Evolutionary conservation across 257 asterid species (phyloP), one percentile per base, ranked within the genome.

Genomic region (Ballota nigra): DNA sequence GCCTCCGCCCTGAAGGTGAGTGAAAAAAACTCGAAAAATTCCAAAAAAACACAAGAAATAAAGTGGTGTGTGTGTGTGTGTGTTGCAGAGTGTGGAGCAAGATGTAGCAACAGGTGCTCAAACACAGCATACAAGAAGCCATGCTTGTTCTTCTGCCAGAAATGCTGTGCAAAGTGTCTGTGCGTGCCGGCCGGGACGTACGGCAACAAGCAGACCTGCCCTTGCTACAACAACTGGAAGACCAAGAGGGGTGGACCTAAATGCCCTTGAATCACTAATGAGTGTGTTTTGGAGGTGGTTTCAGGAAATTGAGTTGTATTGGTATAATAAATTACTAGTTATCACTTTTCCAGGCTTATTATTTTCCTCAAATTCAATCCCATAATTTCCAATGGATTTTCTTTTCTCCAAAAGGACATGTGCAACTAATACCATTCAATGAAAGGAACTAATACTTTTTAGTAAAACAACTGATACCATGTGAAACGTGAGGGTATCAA

Each of bases 181-280:
- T 86, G 96, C 24, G 90, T 88, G 57, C 92, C 92, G 0, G 87
- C 92, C 0, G 96, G 92, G 34, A 88, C 96, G 2, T 86, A 83
- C 13, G 92, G 89, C 73, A 83, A 86, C 82, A 88, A 88, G 80
- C 84, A 84, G 74, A 63, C 78, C 11, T 88, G 96, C 86, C 96
- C 96, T 53, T 88, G 92, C 78, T 88, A 86, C 81, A 86, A 88
- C 72, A 86, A 86, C 84, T 88, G 90, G 92, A 88, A 88, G 75
- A 88, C 96, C 76, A 81, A 86, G 72, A 66, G 61, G 72, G 92
- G 92, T 34, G 87, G 89, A 49, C 96, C 96, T 0, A 88, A 88
- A 70, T 88, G 92, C 78, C 90, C 92, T 19, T 86, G 70, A 36
- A 36, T 36, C 1, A 1, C 2, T 26, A 26, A 26, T 26, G n/a